Evolutionary conservation across 164 flowering plant species (phyloP).

Genomic region (Nelumbo lutea): DNA sequence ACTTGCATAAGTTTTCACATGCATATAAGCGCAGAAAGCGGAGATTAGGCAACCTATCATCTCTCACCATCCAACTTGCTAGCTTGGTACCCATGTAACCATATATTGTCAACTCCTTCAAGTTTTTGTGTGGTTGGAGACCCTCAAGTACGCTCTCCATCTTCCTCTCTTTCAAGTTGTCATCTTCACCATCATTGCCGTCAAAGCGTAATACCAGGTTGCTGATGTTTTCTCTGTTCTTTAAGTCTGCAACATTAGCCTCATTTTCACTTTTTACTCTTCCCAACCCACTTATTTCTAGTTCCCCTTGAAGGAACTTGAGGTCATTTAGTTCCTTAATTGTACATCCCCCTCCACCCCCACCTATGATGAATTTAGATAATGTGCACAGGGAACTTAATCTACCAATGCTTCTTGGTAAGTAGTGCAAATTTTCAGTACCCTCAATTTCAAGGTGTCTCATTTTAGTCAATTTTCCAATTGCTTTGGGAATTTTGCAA

Average conservation of each 20-base stretch:
- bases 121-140: slow-evolving; percentile 6
- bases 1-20: background rate
- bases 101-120: background rate
- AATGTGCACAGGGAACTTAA: background rate
- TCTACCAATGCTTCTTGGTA: background rate
- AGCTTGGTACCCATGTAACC: background rate
- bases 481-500: background rate
- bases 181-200: background rate
- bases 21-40: background rate
- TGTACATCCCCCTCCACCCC: no score
- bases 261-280: background rate
- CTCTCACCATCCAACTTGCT: background rate
- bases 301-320: background rate
- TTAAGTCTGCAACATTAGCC: slow-evolving; percentile 1
- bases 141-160: background rate
- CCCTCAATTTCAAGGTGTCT: background rate
- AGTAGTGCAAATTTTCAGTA: background rate
- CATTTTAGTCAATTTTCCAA: background rate
- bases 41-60: background rate
- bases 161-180: no score
- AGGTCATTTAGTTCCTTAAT: background rate
- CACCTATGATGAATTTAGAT: no score
- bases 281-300: background rate
- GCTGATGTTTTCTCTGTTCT: background rate
- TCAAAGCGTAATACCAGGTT: background rate